Percentiles rank a stretch among this genome's conserved stretches.
These are phyloP conservation scores for Cryptococcus sp. DNA, from an alignment of 1,284 basidiomycete genomes.

Conservation along the genomic window DNA sequence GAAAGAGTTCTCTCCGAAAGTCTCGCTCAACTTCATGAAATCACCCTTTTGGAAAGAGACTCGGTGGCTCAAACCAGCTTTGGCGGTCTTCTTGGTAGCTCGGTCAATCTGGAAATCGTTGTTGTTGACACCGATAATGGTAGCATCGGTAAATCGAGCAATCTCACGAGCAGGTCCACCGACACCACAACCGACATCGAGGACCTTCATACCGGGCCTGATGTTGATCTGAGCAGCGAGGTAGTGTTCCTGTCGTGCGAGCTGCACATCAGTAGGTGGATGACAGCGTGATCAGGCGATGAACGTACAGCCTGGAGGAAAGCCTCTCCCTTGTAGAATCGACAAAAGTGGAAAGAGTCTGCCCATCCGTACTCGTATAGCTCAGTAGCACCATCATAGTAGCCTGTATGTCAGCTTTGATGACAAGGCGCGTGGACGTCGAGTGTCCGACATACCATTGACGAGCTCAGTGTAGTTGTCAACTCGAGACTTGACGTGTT, in stretches of 20 bases:
- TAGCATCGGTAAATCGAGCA: constrained; percentile 80
- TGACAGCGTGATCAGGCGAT: not conserved
- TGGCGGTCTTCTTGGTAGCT: constrained; percentile 76
- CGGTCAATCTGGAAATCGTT: constrained; percentile 92
- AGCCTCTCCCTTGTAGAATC: constrained; percentile 93
- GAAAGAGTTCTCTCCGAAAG: constrained; percentile 90
- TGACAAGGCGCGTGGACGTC: not conserved
- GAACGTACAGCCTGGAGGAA: constrained; percentile 61
- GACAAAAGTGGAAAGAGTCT: constrained; percentile 94
- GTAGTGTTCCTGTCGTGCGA: constrained; percentile 98
- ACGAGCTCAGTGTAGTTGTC: constrained; percentile 89
- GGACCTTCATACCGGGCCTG: constrained; percentile 86
- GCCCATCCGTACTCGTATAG: constrained; percentile 88
- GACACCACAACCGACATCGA: constrained; percentile 97
- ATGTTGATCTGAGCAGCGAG: constrained; percentile 79
- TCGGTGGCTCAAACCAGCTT: constrained; percentile 71
- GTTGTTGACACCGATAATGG: constrained; percentile 90
- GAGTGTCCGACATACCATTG: constrained; percentile 60
- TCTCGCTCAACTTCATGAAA: constrained; percentile 90
- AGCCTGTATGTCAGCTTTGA: constrained; percentile 55
- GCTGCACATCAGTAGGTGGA: constrained; percentile 45
- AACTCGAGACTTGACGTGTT: constrained; percentile 70
- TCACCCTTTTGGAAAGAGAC: constrained; percentile 84
- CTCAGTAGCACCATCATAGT: constrained; percentile 95
- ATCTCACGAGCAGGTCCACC: constrained; percentile 97